These are phyloP conservation scores for Didymella exigua DNA, from an alignment of 2,329 filamentous ascomycete species.

Conservation along the genomic window DNA sequence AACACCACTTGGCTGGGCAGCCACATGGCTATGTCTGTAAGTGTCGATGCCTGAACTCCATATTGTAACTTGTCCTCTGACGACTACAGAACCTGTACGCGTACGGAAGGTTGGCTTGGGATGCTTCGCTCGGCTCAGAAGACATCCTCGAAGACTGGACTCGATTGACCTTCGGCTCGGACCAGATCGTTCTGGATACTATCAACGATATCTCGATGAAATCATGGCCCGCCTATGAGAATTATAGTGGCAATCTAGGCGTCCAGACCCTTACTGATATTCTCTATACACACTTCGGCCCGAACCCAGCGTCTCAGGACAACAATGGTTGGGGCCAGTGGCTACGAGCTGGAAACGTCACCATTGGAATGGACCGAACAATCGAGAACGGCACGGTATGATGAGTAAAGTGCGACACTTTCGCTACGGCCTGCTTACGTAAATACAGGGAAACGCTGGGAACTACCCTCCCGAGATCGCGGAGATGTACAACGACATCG, in stretches of 20 bases:
- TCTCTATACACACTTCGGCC: constrained; percentile 69
- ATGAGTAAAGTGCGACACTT: too few relatives aligned
- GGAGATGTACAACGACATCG: constrained; percentile 62
- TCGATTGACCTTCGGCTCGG: constrained; percentile 67
- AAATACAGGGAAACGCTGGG: constrained; percentile 65
- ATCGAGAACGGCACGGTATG: constrained; percentile 70
- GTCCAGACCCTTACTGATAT: constrained; percentile 73
- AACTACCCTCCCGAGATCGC: constrained; percentile 70
- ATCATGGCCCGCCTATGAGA: constrained; percentile 74
- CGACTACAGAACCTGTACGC: constrained; percentile 68
- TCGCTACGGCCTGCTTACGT: too few relatives aligned
- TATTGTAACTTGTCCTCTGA: background rate
- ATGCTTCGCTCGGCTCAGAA: constrained; percentile 58
- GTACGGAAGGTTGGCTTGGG: constrained; percentile 71
- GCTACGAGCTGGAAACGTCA: constrained; percentile 66
- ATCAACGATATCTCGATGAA: constrained; percentile 68
- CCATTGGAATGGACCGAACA: constrained; percentile 74
- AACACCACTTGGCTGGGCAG: constrained; percentile 72
- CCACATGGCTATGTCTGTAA: constrained; percentile 65
- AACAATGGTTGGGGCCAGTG: constrained; percentile 74
- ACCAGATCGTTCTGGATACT: constrained; percentile 61
- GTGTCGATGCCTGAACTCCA: background rate
- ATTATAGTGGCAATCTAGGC: constrained; percentile 72
- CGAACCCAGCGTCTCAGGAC: constrained; percentile 70
- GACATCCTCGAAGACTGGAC: constrained; percentile 68